A percentile compares a stretch with the other conserved stretches of the same genome.
phyloP scores from a whole-genome alignment of 2,329 filamentous ascomycete genomes.

The Chaetoscypha palmicola region DNA sequence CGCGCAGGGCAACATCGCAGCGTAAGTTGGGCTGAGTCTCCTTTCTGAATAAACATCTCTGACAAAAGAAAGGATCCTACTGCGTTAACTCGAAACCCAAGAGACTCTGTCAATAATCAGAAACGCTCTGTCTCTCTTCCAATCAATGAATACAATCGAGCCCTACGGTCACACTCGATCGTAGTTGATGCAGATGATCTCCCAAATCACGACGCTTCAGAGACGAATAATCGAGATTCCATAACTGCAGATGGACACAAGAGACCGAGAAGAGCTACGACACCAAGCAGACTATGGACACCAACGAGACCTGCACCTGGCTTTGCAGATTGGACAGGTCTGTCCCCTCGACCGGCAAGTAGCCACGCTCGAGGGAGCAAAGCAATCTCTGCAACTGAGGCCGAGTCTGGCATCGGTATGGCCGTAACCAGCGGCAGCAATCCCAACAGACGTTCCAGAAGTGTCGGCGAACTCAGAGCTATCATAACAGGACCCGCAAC shows the following conservation, averaged over 20 bases:
- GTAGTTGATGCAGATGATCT: constrained; percentile 45
- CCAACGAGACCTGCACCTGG: constrained; percentile 35
- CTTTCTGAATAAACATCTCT: constrained; percentile 6
- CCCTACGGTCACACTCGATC: constrained; percentile 52
- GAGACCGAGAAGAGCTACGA: constrained; percentile 37
- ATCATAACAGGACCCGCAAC: constrained; percentile 32
- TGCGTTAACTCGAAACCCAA: constrained; percentile 29
- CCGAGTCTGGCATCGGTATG: constrained; percentile 42
- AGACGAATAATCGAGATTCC: constrained; percentile 39
- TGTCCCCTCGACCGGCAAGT: constrained; percentile 57
- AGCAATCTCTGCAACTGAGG: constrained; percentile 24
- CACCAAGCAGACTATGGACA: constrained; percentile 36
- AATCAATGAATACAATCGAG: constrained; percentile 53
- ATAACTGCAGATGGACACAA: constrained; percentile 33
- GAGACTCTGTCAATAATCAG: constrained; percentile 33
- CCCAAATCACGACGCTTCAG: constrained; percentile 41
- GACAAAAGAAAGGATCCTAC: constrained; percentile 33
- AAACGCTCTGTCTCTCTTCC: constrained; percentile 54
- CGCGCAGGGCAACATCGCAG: constrained; percentile 39
- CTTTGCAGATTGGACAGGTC: constrained; percentile 42
- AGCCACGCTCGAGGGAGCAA: constrained; percentile 45
- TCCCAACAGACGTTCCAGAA: constrained; percentile 50
- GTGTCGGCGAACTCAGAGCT: constrained; percentile 48
- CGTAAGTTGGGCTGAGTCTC: constrained; percentile 36
- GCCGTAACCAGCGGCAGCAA: constrained; percentile 51